These are phyloP conservation scores for Rhizopogon vulgaris DNA, from an alignment of 768 basidiomycete species.

Conservation along the genomic window DNA sequence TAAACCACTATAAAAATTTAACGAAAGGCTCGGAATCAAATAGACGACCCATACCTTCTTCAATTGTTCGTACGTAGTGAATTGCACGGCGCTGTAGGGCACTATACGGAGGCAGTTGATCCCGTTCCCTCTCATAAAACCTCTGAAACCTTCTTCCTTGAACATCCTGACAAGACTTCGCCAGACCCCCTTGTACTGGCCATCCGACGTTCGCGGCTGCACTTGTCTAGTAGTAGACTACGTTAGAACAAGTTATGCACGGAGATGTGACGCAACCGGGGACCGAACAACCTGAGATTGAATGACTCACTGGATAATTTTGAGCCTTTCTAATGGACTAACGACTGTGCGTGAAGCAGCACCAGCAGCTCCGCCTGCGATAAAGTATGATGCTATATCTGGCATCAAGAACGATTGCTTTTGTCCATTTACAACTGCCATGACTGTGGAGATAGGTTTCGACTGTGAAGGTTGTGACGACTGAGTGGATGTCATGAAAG, in stretches of 20 bases:
- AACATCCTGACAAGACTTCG: conserved; percentile 79
- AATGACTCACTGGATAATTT: conserved; percentile 84
- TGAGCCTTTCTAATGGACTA: conserved; percentile 84
- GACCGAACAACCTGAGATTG: not conserved
- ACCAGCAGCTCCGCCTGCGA: conserved; percentile 50
- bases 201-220: conserved; percentile 59
- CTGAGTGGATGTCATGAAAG: conserved; percentile 2
- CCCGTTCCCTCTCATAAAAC: conserved; percentile 91
- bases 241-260: conserved; percentile 1
- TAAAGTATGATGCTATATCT: conserved; percentile 40
- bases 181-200: conserved; percentile 82
- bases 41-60: conserved; percentile 56
- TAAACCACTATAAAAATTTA: conserved; percentile 53
- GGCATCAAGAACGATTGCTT: conserved; percentile 25
- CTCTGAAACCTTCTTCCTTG: conserved; percentile 87
- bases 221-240: conserved; percentile 59
- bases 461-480: conserved; percentile 6
- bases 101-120: conserved; percentile 91
- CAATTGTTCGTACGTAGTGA: conserved; percentile 84
- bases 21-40: not conserved
- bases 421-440: conserved; percentile 17
- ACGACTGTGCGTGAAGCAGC: conserved; percentile 87
- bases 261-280: not conserved
- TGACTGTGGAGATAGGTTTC: conserved; percentile 9
- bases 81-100: conserved; percentile 87